A percentile compares a stretch with the other conserved stretches of the same genome.
Conservation (phyloP, 345 rosid genomes). For the Carallia pectinifolia region DNA sequence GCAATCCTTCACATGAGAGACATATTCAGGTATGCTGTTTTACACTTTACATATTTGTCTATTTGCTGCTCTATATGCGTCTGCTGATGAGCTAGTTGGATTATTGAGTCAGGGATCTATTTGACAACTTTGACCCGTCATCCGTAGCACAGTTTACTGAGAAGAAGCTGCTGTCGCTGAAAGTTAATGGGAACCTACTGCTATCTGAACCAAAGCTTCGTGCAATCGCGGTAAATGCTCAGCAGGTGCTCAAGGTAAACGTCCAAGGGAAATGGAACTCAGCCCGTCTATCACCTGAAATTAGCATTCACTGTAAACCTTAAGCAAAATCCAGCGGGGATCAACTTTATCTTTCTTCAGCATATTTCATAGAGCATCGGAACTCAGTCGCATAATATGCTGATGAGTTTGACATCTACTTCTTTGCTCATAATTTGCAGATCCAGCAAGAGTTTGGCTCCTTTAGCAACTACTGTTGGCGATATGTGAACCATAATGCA, state of each 20-base stretch:
- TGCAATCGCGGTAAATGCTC: slow-evolving; percentile 79
- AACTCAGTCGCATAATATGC: neutral
- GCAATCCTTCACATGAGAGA: slow-evolving; percentile 65
- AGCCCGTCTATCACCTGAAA: neutral
- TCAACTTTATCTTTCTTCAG: neutral
- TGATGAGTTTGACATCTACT: neutral
- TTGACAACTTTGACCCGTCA: slow-evolving; percentile 63
- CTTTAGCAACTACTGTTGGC: slow-evolving; percentile 77
- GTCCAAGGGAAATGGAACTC: neutral
- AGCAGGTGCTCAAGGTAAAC: slow-evolving; percentile 66
- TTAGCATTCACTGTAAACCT: too few species aligned
- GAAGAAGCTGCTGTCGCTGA: slow-evolving; percentile 64
- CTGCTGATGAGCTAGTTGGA: slow-evolving; percentile 9
- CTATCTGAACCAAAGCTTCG: slow-evolving; percentile 86
- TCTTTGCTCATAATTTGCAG: slow-evolving; percentile 41
- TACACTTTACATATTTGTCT: slow-evolving; percentile 1
- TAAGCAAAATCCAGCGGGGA: neutral
- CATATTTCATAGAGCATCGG: neutral
- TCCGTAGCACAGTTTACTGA: slow-evolving; percentile 63
- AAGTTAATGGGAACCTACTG: slow-evolving; percentile 55
- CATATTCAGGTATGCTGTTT: slow-evolving; percentile 51
- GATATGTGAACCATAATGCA: slow-evolving; percentile 62
- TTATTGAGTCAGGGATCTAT: slow-evolving; percentile 56
- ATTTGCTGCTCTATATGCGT: too few species aligned
- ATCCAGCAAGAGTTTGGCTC: slow-evolving; percentile 80